Evolutionary conservation across 1,139 yeast species (phyloP), one percentile per base, ranked within the genome.

Genomic region (Taphrina pruni): DNA sequence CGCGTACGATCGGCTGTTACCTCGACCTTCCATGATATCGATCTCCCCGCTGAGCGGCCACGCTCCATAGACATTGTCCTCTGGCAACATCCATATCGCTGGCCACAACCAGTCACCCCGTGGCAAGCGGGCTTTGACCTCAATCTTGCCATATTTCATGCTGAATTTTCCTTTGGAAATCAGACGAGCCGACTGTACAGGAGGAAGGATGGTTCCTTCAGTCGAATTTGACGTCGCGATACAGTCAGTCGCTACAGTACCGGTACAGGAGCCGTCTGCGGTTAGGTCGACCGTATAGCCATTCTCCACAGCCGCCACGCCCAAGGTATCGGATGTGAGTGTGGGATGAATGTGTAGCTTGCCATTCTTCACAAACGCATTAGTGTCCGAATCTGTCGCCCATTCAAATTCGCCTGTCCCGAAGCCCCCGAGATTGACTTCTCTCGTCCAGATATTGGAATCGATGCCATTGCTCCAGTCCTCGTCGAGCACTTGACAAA

Each of bases 71-170:
- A 60, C 68, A 21, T 41, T 52, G 46, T 71, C 48, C 2, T 45
- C 60, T 35, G 73, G 73, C 52, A 71, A 43, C 73, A 71, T 71
- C 72, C 72, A 71, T 26, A 71, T 70, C n/a, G 73, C 72, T 7
- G 73, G 73, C 73, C 73, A 71, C 26, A 71, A n/a, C 73, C 73
- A 71, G 66, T 71, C 72, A 14, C 73, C 73, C 11, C 46, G 35
- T 14, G 73, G 72, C 62, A 71, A 51, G 38, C 60, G 52, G 11
- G 73, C 73, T 21, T 57, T 45, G 32, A 71, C 70, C 39, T 71
- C 73, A 32, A 71, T 60, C 52, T 66, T 66, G 35, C 73, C 73
- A 51, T 69, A 70, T 54, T 54, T 64, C 65, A 71, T 62, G 43
- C 46, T 55, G 56, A 38, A 50, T 21, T 48, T 36, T 9, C 56